These are phyloP conservation scores for Xylariaceae sp. DNA, from an alignment of 2,329 filamentous ascomycete genomes.

Conservation along the genomic window DNA sequence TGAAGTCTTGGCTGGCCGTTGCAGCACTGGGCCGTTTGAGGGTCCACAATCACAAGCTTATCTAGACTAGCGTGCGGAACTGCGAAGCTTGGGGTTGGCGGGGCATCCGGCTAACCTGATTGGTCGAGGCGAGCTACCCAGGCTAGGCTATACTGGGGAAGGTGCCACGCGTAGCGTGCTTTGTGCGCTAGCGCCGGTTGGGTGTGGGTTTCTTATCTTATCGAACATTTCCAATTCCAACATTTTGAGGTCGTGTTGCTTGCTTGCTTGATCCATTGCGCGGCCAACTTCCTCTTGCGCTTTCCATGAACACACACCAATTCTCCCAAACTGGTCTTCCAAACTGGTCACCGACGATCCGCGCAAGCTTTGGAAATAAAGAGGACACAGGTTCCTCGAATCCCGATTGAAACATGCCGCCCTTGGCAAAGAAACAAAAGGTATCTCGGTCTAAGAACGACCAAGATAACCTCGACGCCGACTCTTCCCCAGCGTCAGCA, in stretches of 20 bases:
- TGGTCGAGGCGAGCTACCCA: no score
- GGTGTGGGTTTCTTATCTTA: constrained; percentile 9
- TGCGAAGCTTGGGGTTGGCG: neutral
- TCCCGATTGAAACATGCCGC: constrained; percentile 3
- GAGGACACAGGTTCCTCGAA: neutral
- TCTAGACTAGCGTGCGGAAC: no score
- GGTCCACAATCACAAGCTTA: neutral
- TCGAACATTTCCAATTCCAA: constrained; percentile 3
- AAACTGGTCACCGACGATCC: neutral
- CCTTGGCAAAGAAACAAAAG: constrained; percentile 38
- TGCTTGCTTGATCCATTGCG: neutral
- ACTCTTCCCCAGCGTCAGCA: constrained; percentile 5
- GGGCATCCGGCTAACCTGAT: neutral
- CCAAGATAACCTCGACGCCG: constrained; percentile 11
- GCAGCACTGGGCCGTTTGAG: neutral
- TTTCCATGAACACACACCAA: neutral
- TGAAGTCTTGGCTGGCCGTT: neutral
- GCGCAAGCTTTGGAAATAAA: neutral
- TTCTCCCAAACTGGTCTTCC: neutral
- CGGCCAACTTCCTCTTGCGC: neutral
- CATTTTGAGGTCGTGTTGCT: neutral
- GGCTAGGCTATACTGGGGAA: no score
- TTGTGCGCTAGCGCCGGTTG: no score
- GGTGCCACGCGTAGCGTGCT: no score
- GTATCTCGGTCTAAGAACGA: constrained; percentile 26